Base-by-base conservation (phyloP, 1,284 basidiomycete species). In the Pseudozyma sp. region DNA sequence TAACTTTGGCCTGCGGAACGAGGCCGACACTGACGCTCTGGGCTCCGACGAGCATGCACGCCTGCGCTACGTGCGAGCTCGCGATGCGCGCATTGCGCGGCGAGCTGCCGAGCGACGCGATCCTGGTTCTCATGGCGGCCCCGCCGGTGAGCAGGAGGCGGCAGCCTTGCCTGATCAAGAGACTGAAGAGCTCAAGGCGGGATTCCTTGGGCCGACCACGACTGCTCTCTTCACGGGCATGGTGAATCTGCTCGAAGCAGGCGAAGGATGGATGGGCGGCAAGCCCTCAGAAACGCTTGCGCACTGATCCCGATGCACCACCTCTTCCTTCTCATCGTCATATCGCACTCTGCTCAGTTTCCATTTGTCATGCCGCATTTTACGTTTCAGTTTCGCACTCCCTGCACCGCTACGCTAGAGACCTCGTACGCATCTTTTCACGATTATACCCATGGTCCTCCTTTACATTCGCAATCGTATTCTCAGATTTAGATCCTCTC, bases 221-320 rank as follows among this genome's bases (percentile, higher is more conserved):
- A 63, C 76, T 6, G 68, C 73, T 1, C 60, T 81, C 10, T 72
- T 82, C 47, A 70, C 63, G 4, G 75, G 77, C 45, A 77, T 81
- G 60, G 75, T 82, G 50, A 76, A 72, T 30, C 50, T 81, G n/a
- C 62, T 82, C 29, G 80, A 82, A 63, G 75, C 77, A 19, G 73
- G 75, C 53, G 80, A 82, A 56, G 68, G 66, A 16, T 81, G 80
- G 80, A 72, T 81, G 31, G 79, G 79, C 31, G 79, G 79, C 43
- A 71, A 75, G 52, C 62, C 57, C 16, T 31, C 61, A 29, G 55
- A 49, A 34, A 52, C 66, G 39, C 30, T 60, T 19, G 61, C 47
- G 16, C 24, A 44, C 13, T 46, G 29, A 40, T 5, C 31, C 24
- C n/a, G 43, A 17, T 13, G 14, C 31, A 10, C 11, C 10, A 14